Base-by-base conservation (phyloP, 148 eudicot genomes). In the Amaranthus palmeri region DNA sequence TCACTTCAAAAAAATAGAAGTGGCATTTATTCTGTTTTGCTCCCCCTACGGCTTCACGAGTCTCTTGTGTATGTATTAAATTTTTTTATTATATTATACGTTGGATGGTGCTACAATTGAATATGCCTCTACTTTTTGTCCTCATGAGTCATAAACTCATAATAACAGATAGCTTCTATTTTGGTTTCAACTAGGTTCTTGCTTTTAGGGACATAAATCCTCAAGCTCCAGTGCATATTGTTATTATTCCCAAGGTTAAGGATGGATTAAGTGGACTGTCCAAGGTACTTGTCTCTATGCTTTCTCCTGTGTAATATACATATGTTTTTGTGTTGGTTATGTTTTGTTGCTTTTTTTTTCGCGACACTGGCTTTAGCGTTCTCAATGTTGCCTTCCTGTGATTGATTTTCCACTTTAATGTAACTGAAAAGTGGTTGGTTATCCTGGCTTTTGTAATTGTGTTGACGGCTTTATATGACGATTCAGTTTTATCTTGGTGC, bases 151-250 rank as follows among this genome's bases (percentile, higher is more conserved):
- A 25, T 25, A 43, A n/a, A 25, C 36, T 25, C 36, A 1, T 25
- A 25, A 25, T 25, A 25, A 25, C 36, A 25, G 36, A 25, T 68
- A 50, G 25, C 68, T 71, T 64, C 25, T 44, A 13, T 17, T 66
- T 70, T 65, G 52, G n/a, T 60, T 72, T 74, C 71, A 9, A 66
- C 8, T 84, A 92, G 97, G 98, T 92, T 82, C 88, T 92, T 76
- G 98, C 98, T 61, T 92, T 92, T 70, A 90, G 96, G 84, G 98
- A 90, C 77, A 87, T 92, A 58, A 56, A 76, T 66, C 96, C 98
- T 3, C 98, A 92, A 83, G 98, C 92, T 67, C 96, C 98, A 11
- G 72, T 76, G 42, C 98, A 92, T 77, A 85, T 92, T 73, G 41
- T 92, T 76, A 73, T 92, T 73, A 88, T 92, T 76, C 97, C 97